phyloP scores from a whole-genome alignment of 495 filamentous ascomycete species.

The Xylaria flabelliformis region DNA sequence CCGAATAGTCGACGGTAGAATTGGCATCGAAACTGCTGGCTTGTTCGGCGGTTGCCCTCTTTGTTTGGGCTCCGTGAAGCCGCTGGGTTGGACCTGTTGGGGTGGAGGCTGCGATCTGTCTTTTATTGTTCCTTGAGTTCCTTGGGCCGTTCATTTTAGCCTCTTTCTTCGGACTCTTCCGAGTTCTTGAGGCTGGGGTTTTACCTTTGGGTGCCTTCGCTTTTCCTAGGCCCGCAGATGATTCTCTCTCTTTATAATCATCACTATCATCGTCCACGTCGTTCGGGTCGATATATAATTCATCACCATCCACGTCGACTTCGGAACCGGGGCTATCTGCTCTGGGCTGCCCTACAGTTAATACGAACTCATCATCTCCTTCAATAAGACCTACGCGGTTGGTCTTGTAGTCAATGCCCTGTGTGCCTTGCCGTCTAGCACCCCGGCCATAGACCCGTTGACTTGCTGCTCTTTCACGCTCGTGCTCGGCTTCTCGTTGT shows the following conservation, averaged over 20 bases:
- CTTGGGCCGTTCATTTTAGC: constrained; percentile 30
- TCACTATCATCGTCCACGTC: constrained; percentile 30
- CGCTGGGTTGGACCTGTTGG: neutral
- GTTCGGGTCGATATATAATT: constrained; percentile 34
- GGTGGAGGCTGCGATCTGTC: neutral
- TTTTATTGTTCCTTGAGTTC: constrained; percentile 17
- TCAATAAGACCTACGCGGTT: constrained; percentile 44
- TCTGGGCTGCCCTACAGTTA: constrained; percentile 32
- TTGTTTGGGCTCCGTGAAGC: constrained; percentile 3
- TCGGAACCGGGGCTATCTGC: constrained; percentile 36
- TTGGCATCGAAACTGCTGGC: neutral
- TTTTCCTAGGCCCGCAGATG: neutral
- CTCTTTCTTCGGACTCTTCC: constrained; percentile 16
- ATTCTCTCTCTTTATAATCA: constrained; percentile 23
- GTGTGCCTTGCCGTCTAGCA: constrained; percentile 61
- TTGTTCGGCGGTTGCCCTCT: neutral
- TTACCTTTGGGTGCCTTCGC: constrained; percentile 36
- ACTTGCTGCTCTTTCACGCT: constrained; percentile 66
- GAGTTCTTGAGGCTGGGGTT: constrained; percentile 1
- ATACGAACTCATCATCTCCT: constrained; percentile 37
- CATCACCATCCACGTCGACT: constrained; percentile 35
- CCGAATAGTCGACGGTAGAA: neutral
- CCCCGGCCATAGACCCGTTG: constrained; percentile 81
- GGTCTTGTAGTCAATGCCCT: constrained; percentile 41
- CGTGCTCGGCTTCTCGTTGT: constrained; percentile 78